These are phyloP conservation scores for Hemerocallis citrina DNA, from an alignment of 106 monocot genomes.

Conservation along the genomic window DNA sequence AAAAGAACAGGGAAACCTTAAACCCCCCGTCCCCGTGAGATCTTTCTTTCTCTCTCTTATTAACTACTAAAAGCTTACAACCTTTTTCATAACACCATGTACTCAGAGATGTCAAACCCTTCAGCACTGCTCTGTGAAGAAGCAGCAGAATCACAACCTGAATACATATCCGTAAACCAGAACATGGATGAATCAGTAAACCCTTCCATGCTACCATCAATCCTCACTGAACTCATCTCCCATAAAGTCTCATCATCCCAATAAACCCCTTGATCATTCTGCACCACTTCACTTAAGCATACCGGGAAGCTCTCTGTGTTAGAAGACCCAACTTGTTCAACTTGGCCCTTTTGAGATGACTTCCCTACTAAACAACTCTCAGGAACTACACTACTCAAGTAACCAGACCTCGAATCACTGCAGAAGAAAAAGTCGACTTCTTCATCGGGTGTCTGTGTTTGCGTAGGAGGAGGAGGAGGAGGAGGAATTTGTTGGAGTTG, in stretches of 20 bases:
- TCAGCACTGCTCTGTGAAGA: conserved; percentile 13
- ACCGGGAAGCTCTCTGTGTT: neutral
- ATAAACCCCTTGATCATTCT: no score
- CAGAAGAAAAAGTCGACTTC: conserved; percentile 36
- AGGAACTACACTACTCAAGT: conserved; percentile 57
- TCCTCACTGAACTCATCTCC: conserved; percentile 21
- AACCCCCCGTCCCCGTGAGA: no score
- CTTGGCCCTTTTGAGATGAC: neutral
- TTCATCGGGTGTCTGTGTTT: no score
- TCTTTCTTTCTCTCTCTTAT: no score
- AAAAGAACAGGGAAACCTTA: no score
- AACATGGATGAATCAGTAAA: neutral
- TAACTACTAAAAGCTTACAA: no score
- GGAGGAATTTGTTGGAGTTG: conserved; percentile 2
- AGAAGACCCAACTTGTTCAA: neutral
- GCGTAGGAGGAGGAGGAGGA: conserved; percentile 4
- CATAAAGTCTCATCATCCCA: conserved; percentile 36
- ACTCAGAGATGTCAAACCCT: conserved; percentile 20
- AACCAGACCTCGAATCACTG: conserved; percentile 29
- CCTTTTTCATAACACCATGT: conserved; percentile 6
- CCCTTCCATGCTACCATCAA: conserved; percentile 10
- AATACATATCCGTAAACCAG: no score
- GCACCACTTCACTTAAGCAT: no score
- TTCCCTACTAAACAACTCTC: conserved; percentile 33
- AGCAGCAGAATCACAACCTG: no score